Evolutionary conservation across 2,329 filamentous ascomycete species (phyloP), one percentile per base, ranked within the genome.

Genomic region (Hypoxylon rubiginosum): DNA sequence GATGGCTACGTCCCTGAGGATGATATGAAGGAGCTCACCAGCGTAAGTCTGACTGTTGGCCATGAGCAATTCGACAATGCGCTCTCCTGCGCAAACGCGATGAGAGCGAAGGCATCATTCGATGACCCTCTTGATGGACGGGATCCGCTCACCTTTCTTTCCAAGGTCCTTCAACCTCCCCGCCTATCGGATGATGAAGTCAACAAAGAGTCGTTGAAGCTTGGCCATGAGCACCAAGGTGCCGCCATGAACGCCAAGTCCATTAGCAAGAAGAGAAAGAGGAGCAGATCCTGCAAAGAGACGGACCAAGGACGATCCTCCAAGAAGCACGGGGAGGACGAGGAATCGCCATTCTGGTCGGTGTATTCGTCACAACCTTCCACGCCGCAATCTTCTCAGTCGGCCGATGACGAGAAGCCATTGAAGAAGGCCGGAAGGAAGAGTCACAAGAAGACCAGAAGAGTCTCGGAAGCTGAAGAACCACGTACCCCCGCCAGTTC

Each of bases 41-140:
- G 54, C 15, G 61, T 75, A 8, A 76, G 77, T 49, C 67, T 81
- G 1, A 59, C 75, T 45, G 74, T 75, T 9, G 76, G 77, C 0
- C 55, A 71, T 9, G 79, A 80, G 49, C 74, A 79, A 46, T 79
- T 76, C 73, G 67, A 77, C 13, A 74, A 79, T 67, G 70, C 77
- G 43, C 58, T 80, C 19, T 69, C 67, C 15, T 77, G 77, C 50
- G 79, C 79, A 2, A 54, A 39, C 17, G 46, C 74, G 2, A 61
- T 80, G 69, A 72, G 57, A 50, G 64, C 75, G 10, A 68, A 70
- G 48, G 66, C 66, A 5, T 58, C 62, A 9, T 66, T 59, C 32
- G 32, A 57, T 2, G 24, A 72, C 11, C 67, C 73, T 1, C 58
- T 76, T 10, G 74, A 73, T 3, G 74, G 71, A 32, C 73, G 71